Conservation (phyloP, 176 grass and related monocot genomes). For the Aegilops speltoides region DNA sequence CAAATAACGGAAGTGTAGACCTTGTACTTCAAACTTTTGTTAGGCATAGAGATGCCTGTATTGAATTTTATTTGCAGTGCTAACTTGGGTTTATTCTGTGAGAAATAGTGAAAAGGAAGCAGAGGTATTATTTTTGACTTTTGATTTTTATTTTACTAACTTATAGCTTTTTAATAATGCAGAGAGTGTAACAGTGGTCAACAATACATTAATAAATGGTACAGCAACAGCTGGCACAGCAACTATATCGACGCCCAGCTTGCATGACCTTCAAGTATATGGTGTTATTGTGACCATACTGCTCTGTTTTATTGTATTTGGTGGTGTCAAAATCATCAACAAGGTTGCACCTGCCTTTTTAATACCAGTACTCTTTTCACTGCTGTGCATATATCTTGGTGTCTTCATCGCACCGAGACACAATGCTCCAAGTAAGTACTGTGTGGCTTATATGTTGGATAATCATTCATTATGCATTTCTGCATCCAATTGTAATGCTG, state of each 20-base stretch:
- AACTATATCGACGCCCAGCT: constrained; percentile 77
- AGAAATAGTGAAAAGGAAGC: neutral
- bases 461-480: neutral
- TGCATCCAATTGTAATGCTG: neutral
- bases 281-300: constrained; percentile 88
- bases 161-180: constrained; percentile 29
- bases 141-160: constrained; percentile 22
- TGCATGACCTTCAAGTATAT: constrained; percentile 96
- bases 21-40: neutral
- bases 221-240: constrained; percentile 63
- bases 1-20: neutral
- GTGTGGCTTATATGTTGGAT: neutral
- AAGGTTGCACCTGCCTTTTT: constrained; percentile 91
- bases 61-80: neutral
- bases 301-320: constrained; percentile 96
- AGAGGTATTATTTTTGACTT: neutral
- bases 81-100: neutral
- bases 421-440: constrained; percentile 70
- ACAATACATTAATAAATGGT: constrained; percentile 68
- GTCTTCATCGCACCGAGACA: constrained; percentile 85
- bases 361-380: constrained; percentile 88
- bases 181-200: constrained; percentile 86
- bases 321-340: constrained; percentile 99
- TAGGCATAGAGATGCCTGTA: neutral
- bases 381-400: constrained; percentile 90